Base-by-base conservation (phyloP, 2,329 filamentous ascomycete species). In the Ascocoryne sarcoides region DNA sequence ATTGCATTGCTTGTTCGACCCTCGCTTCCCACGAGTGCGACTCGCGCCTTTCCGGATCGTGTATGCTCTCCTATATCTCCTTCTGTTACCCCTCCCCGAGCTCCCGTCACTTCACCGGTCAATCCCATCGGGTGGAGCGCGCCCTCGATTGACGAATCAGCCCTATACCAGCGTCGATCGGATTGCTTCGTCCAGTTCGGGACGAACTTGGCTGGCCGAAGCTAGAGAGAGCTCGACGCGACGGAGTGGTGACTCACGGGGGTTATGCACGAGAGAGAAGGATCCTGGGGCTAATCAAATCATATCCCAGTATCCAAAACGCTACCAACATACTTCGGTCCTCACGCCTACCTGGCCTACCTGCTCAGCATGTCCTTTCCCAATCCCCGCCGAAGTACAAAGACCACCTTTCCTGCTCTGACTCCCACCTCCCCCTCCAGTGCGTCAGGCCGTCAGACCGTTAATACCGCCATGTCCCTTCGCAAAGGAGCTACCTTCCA, bases 401-500 rank as follows among this genome's bases (percentile, higher is more conserved):
- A 59, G 56, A 54, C 52, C 50, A 55, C 58, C 42, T 57, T 60
- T 39, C 45, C 57, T 48, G 61, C 63, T 59, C 61, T 66, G 65
- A 66, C 64, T 66, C 64, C 62, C 52, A 56, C 62, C 47, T 62
- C 62, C 45, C 57, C 64, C 45, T 58, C 64, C 48, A 63, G 60
- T 58, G 57, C 59, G 52, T 56, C 57, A 56, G 56, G 63, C 60
- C 64, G 57, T 52, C 56, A 71, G 52, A 62, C 59, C 47, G 61
- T 72, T 64, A 72, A 73, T 61, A 72, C 68, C 54, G 73, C 68
- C 62, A 65, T 73, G 61, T 65, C 68, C 61, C 71, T 87, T 62
- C 73, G 69, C 60, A 87, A 86, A 67, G 79, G 79, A 56, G 77
- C 81, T 40, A 86, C 83, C 53, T 75, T 74, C 46, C 66, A 73